A percentile compares a stretch with the other conserved stretches of the same genome.
Conservation (phyloP, 768 basidiomycete genomes). For the Suillus weaverae region DNA sequence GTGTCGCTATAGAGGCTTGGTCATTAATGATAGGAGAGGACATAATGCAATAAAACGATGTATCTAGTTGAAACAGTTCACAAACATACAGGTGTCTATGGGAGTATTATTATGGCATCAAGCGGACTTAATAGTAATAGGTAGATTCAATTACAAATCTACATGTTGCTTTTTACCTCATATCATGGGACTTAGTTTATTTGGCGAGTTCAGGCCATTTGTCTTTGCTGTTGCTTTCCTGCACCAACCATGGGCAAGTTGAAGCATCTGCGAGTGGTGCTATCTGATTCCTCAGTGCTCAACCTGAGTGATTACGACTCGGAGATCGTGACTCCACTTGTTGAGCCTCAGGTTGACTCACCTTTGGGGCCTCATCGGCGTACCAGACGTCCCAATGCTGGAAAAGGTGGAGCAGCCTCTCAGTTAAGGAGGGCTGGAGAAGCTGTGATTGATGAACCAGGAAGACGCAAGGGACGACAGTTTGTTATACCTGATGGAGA, state of each 20-base stretch:
- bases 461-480: background rate
- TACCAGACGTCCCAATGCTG: background rate
- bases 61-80: background rate
- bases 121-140: background rate
- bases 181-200: background rate
- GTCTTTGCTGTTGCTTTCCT: background rate
- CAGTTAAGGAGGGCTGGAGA: background rate
- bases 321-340: background rate
- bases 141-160: background rate
- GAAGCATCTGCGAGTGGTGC: background rate
- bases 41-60: background rate
- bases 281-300: background rate
- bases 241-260: background rate
- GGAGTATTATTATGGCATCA: background rate
- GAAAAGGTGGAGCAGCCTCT: background rate
- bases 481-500: conserved; percentile 2
- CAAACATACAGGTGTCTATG: background rate
- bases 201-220: background rate
- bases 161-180: background rate
- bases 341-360: background rate
- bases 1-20: background rate
- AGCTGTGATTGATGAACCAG: background rate
- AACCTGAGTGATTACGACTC: background rate
- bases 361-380: background rate
- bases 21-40: background rate